phyloP scores from a whole-genome alignment of 2,329 filamentous ascomycete species.

The Chaetothyriales sp. region DNA sequence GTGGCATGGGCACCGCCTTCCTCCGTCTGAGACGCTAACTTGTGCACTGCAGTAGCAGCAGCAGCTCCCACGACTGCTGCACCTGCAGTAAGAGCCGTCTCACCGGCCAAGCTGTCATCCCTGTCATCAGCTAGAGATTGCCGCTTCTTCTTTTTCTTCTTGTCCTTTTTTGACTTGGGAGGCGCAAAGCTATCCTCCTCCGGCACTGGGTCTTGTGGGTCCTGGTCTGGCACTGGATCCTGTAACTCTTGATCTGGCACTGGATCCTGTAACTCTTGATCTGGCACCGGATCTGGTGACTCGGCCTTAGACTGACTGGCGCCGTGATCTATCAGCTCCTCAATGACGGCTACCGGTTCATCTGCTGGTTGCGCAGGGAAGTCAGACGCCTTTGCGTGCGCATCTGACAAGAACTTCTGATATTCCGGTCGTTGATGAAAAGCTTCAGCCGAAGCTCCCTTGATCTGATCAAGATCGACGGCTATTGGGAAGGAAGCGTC shows the following conservation, averaged over 20 bases:
- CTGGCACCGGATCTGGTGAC: not conserved
- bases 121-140: conserved; percentile 2
- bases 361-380: not conserved
- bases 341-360: not conserved
- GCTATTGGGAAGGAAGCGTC: not conserved
- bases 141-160: conserved; percentile 13
- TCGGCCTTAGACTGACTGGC: not conserved
- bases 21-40: not conserved
- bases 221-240: no score
- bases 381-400: not conserved
- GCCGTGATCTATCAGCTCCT: not conserved
- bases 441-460: not conserved
- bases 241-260: not conserved
- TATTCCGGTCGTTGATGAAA: not conserved
- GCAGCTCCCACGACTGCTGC: not conserved
- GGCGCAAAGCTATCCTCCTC: not conserved
- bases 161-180: conserved; percentile 4
- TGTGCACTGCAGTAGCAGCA: not conserved
- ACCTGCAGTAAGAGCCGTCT: not conserved
- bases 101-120: not conserved
- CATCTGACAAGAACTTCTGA: not conserved
- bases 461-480: not conserved
- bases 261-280: not conserved
- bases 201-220: not conserved
- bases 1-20: not conserved